A percentile compares a stretch with the other conserved stretches of the same genome.
Conservation (phyloP, 768 basidiomycete genomes). For the Stropharia rugosoannulata region DNA sequence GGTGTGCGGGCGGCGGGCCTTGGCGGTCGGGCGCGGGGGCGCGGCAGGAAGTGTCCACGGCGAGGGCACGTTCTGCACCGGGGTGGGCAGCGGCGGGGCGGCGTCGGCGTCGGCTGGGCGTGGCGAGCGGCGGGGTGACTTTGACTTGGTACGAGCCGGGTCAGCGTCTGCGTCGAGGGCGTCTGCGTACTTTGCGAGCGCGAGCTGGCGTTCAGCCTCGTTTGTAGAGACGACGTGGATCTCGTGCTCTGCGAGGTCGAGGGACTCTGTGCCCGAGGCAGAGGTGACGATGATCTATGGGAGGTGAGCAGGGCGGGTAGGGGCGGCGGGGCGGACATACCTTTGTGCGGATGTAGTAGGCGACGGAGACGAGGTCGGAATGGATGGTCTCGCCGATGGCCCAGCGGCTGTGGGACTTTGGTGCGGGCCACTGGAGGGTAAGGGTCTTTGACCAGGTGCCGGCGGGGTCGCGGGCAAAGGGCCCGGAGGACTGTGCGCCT, state of each 20-base stretch:
- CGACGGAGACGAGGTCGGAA: conserved; percentile 61
- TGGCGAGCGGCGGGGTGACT: conserved; percentile 50
- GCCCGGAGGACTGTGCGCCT: conserved; percentile 57
- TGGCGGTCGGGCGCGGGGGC: not conserved
- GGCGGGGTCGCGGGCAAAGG: conserved; percentile 51
- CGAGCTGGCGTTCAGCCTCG: conserved; percentile 64
- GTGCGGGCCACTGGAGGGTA: conserved; percentile 70
- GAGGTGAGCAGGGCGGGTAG: not conserved
- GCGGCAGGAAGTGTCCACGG: not conserved
- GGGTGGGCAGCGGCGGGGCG: conserved; percentile 21
- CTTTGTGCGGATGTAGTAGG: conserved; percentile 72
- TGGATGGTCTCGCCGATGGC: conserved; percentile 76
- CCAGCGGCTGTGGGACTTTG: conserved; percentile 72
- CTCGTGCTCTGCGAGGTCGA: conserved; percentile 72
- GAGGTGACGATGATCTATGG: conserved; percentile 48
- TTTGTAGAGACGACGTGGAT: conserved; percentile 68
- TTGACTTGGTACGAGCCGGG: conserved; percentile 48
- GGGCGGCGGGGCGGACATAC: conserved; percentile 29
- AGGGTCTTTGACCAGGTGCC: conserved; percentile 66
- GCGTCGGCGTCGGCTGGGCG: conserved; percentile 8
- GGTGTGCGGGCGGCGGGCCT: conserved; percentile 56
- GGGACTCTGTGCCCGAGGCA: conserved; percentile 58
- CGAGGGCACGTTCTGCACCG: not conserved
- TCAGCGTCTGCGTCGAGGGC: conserved; percentile 24
- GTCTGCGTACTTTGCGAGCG: conserved; percentile 59